These are phyloP conservation scores for Encephalitozoon hellem DNA, from an alignment of 371 early-diverging fungal genomes.

Conservation along the genomic window DNA sequence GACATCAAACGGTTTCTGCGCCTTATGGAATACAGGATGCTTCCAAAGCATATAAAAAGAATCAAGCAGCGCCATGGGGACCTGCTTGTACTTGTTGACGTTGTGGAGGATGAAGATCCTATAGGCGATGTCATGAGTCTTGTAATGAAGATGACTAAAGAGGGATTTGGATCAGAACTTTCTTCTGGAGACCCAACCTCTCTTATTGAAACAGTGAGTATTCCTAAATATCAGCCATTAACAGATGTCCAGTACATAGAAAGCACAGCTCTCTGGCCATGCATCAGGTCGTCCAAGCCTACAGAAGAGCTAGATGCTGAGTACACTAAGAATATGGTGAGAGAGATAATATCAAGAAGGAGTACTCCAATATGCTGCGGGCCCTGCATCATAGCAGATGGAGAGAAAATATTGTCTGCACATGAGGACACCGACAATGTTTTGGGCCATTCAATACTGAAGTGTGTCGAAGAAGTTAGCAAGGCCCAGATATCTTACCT, in stretches of 20 bases:
- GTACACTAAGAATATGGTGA: not conserved
- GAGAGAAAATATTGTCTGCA: not conserved
- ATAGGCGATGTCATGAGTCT: not conserved
- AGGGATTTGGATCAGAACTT: not conserved
- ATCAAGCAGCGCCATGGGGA: not conserved
- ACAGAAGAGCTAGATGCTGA: not conserved
- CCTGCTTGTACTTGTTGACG: not conserved
- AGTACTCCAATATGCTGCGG: not conserved
- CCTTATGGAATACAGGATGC: not conserved
- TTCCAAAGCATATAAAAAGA: not conserved
- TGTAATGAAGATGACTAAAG: not conserved
- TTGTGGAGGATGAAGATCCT: not conserved
- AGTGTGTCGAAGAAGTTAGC: conserved; percentile 20
- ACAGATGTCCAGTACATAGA: not conserved
- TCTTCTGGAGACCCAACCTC: not conserved
- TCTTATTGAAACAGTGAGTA: conserved; percentile 4
- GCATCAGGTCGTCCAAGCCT: not conserved
- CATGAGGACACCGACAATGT: conserved; percentile 17
- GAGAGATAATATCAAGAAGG: not conserved
- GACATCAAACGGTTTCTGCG: not conserved
- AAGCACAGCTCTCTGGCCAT: conserved; percentile 21
- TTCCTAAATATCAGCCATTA: conserved; percentile 10
- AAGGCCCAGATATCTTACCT: conserved; percentile 26
- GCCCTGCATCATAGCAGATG: conserved; percentile 28
- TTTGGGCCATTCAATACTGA: conserved; percentile 41